These are phyloP conservation scores for Lanzia echinophila DNA, from an alignment of 2,329 filamentous ascomycete species.

Conservation along the genomic window DNA sequence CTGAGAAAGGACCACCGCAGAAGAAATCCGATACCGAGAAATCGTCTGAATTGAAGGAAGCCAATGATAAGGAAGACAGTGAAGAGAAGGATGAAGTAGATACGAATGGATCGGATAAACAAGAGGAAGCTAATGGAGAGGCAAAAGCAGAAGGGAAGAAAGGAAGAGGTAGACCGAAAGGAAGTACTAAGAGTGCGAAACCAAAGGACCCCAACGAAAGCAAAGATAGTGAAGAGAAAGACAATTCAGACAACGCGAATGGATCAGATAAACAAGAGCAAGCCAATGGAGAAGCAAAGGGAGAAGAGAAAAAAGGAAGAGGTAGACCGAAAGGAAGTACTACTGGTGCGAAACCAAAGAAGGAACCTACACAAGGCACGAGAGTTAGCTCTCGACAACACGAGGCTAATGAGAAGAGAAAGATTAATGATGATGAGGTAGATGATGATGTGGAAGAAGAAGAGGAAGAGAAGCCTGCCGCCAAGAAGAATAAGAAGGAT, in stretches of 20 bases:
- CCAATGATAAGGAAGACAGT: slow-evolving; percentile 5
- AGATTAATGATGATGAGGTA: background rate
- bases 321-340: background rate
- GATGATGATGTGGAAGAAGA: background rate
- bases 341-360: background rate
- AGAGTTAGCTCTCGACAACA: background rate
- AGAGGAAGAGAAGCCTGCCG: background rate
- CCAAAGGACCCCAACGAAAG: background rate
- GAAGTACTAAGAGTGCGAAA: background rate
- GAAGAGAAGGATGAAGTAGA: slow-evolving; percentile 20
- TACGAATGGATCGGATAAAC: background rate
- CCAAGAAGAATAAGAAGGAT: slow-evolving; percentile 3
- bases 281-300: background rate
- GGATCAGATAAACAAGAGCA: background rate
- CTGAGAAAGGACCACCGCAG: slow-evolving; percentile 35
- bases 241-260: slow-evolving; percentile 6
- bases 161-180: background rate
- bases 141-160: background rate
- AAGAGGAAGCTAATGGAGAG: background rate
- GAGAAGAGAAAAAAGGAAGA: background rate
- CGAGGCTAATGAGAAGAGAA: background rate
- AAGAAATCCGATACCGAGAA: slow-evolving; percentile 27
- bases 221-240: slow-evolving; percentile 15
- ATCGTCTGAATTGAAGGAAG: slow-evolving; percentile 8
- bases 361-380: background rate